phyloP scores from a whole-genome alignment of 2,329 filamentous ascomycete genomes.

The Sclerotinia nivalis region DNA sequence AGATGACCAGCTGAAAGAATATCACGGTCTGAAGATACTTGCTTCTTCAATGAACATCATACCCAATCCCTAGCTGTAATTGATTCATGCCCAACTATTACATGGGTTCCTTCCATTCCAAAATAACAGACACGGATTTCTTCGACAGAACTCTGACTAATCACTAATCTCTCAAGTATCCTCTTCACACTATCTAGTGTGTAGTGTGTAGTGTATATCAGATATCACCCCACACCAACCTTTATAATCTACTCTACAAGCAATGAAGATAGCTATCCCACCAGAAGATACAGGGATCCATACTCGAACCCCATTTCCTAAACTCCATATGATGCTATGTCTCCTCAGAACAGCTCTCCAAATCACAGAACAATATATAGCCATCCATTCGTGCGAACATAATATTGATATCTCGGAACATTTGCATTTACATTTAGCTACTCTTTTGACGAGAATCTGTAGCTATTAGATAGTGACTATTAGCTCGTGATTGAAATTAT shows the following conservation, averaged over 20 bases:
- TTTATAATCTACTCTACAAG: conserved; percentile 1
- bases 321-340: conserved; percentile 4
- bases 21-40: background rate
- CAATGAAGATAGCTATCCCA: background rate
- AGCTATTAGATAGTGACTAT: no score
- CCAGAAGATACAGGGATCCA: background rate
- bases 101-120: background rate
- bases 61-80: background rate
- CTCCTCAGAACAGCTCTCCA: no score
- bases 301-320: background rate
- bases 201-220: no score
- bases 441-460: background rate
- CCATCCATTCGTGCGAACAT: background rate
- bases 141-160: background rate
- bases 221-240: background rate
- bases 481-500: background rate
- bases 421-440: no score
- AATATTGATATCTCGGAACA: background rate
- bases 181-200: background rate
- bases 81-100: background rate
- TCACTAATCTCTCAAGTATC: background rate
- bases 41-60: conserved; percentile 4
- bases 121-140: background rate
- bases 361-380: no score
- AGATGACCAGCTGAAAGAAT: background rate